Conservation (phyloP, 164 flowering plant genomes). For the Aristolochia fimbriata region DNA sequence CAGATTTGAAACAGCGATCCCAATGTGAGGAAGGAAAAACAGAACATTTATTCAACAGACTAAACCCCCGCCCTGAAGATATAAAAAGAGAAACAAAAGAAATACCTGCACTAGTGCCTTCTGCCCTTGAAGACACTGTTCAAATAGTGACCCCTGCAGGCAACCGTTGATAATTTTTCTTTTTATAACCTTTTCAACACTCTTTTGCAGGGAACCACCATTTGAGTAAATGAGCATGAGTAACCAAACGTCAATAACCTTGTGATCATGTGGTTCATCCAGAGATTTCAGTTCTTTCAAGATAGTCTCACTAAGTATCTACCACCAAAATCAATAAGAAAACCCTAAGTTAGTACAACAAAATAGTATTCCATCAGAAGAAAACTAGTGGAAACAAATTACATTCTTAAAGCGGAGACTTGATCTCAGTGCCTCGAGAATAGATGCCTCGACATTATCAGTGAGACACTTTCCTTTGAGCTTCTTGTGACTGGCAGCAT, state of each 20-base stretch:
- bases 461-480: slow-evolving; percentile 49
- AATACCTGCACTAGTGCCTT: slow-evolving; percentile 54
- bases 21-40: no score
- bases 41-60: no score
- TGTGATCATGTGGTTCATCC: slow-evolving; percentile 54
- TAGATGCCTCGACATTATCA: slow-evolving; percentile 41
- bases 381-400: background rate
- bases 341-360: background rate
- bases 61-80: no score
- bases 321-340: background rate
- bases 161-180: slow-evolving; percentile 58
- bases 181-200: slow-evolving; percentile 47
- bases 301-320: slow-evolving; percentile 66
- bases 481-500: slow-evolving; percentile 28
- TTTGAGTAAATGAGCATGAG: slow-evolving; percentile 62
- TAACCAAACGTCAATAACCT: slow-evolving; percentile 75
- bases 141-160: slow-evolving; percentile 45
- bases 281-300: slow-evolving; percentile 56
- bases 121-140: slow-evolving; percentile 59
- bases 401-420: slow-evolving; percentile 73
- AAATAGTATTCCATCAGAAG: background rate
- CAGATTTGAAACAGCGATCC: background rate
- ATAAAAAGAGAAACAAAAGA: background rate
- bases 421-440: slow-evolving; percentile 64
- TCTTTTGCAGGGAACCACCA: slow-evolving; percentile 47